A percentile compares a stretch with the other conserved stretches of the same genome.
These are phyloP conservation scores for Tillandsia leiboldiana DNA, from an alignment of 176 grass and related monocot genomes.

Conservation along the genomic window DNA sequence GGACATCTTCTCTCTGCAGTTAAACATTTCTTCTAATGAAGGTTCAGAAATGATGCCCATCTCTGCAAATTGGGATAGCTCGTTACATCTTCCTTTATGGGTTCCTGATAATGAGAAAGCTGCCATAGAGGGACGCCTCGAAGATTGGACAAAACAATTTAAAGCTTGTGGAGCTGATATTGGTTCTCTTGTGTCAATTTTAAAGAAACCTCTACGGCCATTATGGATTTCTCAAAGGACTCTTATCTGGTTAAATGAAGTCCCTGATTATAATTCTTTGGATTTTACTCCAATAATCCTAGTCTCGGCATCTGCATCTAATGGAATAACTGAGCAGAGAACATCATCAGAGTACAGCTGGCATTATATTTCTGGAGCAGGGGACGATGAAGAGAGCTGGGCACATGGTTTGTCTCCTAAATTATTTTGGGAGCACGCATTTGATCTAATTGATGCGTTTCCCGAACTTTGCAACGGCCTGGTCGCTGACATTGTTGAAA, in stretches of 20 bases:
- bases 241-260: slow-evolving; percentile 95
- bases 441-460: slow-evolving; percentile 66
- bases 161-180: slow-evolving; percentile 87
- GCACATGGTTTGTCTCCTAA: slow-evolving; percentile 66
- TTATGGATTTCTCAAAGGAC: slow-evolving; percentile 90
- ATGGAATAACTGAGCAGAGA: slow-evolving; percentile 33
- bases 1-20: slow-evolving; percentile 15
- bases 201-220: slow-evolving; percentile 64
- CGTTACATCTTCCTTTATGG: slow-evolving; percentile 80
- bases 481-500: slow-evolving; percentile 85
- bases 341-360: slow-evolving; percentile 67
- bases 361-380: slow-evolving; percentile 85
- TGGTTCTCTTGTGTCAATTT: slow-evolving; percentile 34
- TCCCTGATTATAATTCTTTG: slow-evolving; percentile 62
- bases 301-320: slow-evolving; percentile 59
- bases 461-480: slow-evolving; percentile 64
- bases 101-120: slow-evolving; percentile 65
- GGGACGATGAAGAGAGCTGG: slow-evolving; percentile 99
- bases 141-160: slow-evolving; percentile 56
- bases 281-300: slow-evolving; percentile 87
- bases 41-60: slow-evolving; percentile 5
- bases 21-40: slow-evolving; percentile 19
- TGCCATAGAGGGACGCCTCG: slow-evolving; percentile 48
- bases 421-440: slow-evolving; percentile 83
- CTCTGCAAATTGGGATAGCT: slow-evolving; percentile 49